Percentiles rank a stretch among this genome's conserved stretches.
Evolutionary conservation across 805 yeast species (phyloP).

Genomic region (Barnettozyma populi): DNA sequence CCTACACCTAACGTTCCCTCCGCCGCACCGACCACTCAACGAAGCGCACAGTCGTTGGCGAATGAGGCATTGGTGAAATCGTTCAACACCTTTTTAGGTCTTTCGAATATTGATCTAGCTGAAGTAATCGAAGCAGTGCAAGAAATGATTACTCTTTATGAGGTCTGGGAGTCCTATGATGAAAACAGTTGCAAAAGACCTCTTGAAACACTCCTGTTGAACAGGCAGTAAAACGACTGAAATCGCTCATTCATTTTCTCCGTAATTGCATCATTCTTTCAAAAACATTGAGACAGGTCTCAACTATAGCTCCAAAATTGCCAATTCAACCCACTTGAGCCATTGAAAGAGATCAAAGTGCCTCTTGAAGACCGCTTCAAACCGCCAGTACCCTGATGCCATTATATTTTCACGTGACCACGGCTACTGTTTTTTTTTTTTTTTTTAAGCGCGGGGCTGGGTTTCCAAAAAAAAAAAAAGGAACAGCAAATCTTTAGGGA

Average conservation of each 20-base stretch:
- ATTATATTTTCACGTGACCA: not conserved
- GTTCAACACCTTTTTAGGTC: slow-evolving; percentile 63
- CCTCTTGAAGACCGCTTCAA: not conserved
- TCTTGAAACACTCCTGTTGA: slow-evolving; percentile 19
- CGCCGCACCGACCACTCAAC: not conserved
- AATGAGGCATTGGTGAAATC: slow-evolving; percentile 41
- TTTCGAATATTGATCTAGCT: slow-evolving; percentile 69
- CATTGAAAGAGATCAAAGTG: not conserved
- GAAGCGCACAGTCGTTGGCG: slow-evolving; percentile 1
- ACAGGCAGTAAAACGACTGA: slow-evolving; percentile 7
- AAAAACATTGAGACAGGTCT: not conserved
- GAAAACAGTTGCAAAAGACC: slow-evolving; percentile 36
- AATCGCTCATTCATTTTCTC: not conserved
- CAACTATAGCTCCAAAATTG: not conserved
- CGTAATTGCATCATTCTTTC: too few relatives aligned
- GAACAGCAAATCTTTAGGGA: not conserved
- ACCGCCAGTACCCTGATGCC: not conserved
- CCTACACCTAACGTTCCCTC: not conserved
- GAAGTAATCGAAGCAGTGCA: slow-evolving; percentile 80
- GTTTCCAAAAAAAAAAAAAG: not conserved
- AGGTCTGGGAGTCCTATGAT: slow-evolving; percentile 81
- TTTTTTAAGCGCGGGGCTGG: too few relatives aligned
- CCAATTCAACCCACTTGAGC: not conserved
- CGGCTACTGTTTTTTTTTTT: not conserved
- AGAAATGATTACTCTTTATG: slow-evolving; percentile 75